A percentile compares a stretch with the other conserved stretches of the same genome.
Conservation (phyloP, 2,329 filamentous ascomycete species). For the Periconia digitata region DNA sequence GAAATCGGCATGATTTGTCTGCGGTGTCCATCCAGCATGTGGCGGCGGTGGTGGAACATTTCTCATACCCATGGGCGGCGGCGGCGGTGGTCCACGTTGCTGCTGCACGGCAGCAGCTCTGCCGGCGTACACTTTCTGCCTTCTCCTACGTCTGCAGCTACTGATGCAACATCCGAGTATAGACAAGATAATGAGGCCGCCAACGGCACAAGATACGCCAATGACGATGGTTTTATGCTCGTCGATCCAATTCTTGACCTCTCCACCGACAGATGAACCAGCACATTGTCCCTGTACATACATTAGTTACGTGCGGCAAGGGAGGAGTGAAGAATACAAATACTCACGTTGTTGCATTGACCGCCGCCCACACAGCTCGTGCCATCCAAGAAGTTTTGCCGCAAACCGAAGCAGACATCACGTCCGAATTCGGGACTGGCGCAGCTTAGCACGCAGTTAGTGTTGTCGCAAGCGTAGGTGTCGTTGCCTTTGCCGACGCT, state of each 20-base stretch:
- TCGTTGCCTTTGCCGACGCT: conserved; percentile 71
- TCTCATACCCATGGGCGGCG: neutral
- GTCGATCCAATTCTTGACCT: conserved; percentile 75
- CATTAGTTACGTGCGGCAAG: neutral
- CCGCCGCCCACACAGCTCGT: conserved; percentile 82
- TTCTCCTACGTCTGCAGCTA: conserved; percentile 46
- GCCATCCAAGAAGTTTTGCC: conserved; percentile 92
- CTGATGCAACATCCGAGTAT: conserved; percentile 68
- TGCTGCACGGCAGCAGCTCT: conserved; percentile 18
- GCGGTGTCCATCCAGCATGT: conserved; percentile 8
- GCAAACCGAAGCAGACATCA: conserved; percentile 71
- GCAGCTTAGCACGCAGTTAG: conserved; percentile 77
- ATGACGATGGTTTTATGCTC: conserved; percentile 81
- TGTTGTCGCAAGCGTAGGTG: conserved; percentile 74
- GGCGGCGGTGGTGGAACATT: neutral
- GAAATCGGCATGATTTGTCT: conserved; percentile 8
- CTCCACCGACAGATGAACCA: conserved; percentile 68
- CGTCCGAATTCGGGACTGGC: conserved; percentile 67
- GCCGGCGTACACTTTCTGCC: conserved; percentile 23
- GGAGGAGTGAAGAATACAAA: neutral
- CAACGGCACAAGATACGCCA: conserved; percentile 71
- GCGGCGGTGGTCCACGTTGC: conserved; percentile 10
- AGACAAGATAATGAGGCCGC: conserved; percentile 66
- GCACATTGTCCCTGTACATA: conserved; percentile 65
- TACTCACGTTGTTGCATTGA: conserved; percentile 68